A percentile compares a stretch with the other conserved stretches of the same genome.
phyloP scores from a whole-genome alignment of 2,329 filamentous ascomycete genomes.

The Ophiostoma novo-ulmi region DNA sequence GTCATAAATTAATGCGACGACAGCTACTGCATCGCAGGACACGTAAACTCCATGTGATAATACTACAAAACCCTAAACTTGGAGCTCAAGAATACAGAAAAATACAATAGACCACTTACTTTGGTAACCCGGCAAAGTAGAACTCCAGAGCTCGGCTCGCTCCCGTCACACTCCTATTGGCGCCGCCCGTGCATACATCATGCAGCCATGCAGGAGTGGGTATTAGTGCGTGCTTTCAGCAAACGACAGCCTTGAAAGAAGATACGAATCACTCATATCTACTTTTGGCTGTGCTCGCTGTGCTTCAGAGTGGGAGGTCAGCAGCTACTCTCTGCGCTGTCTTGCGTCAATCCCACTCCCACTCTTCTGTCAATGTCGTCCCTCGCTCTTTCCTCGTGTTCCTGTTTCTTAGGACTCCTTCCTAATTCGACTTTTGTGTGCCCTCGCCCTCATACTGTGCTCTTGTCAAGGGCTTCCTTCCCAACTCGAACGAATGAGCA shows the following conservation, averaged over 20 bases:
- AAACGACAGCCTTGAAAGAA: conserved; percentile 14
- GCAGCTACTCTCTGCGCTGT: background rate
- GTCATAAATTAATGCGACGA: background rate
- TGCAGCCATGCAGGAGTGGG: conserved; percentile 11
- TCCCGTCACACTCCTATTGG: conserved; percentile 16
- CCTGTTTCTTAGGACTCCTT: background rate
- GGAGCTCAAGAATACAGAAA: background rate
- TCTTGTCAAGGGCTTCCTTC: background rate
- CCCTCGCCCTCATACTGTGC: background rate
- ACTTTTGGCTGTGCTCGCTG: background rate
- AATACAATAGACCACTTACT: background rate
- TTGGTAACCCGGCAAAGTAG: background rate
- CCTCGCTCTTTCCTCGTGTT: background rate
- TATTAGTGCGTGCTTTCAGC: conserved; percentile 10
- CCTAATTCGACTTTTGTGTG: background rate
- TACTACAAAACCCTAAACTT: background rate
- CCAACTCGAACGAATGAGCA: conserved; percentile 10
- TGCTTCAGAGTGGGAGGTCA: background rate
- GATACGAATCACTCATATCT: background rate
- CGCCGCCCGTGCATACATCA: conserved; percentile 11
- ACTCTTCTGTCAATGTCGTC: background rate
- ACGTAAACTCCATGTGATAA: background rate
- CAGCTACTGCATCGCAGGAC: background rate
- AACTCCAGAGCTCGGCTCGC: conserved; percentile 3
- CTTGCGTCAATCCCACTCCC: background rate